Conservation (phyloP, 2,329 filamentous ascomycete species). For the Botryotinia globosa region DNA sequence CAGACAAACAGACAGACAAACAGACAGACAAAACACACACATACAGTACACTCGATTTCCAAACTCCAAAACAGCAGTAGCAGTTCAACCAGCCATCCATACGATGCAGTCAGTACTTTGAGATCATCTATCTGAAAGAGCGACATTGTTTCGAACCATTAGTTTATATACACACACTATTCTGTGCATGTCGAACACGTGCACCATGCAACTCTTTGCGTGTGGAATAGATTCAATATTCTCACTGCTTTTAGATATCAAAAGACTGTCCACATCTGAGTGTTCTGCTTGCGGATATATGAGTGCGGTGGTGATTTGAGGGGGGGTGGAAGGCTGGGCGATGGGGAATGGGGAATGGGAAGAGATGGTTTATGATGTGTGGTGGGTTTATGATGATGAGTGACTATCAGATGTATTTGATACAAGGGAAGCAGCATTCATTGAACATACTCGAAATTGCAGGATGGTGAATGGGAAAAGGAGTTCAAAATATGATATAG, state of each 20-base stretch:
- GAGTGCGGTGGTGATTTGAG: not conserved
- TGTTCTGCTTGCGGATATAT: not conserved
- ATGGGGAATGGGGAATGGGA: too few relatives aligned
- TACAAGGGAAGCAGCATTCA: not conserved
- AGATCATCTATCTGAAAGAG: too few relatives aligned
- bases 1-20: too few relatives aligned
- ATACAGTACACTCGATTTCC: rapidly evolving
- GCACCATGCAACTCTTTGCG: not conserved
- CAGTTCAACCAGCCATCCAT: too few relatives aligned
- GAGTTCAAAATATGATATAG: not conserved
- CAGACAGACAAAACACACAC: not conserved
- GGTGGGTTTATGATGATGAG: not conserved
- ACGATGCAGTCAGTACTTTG: too few relatives aligned
- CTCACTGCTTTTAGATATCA: not conserved
- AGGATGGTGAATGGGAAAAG: not conserved
- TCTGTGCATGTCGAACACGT: not conserved
- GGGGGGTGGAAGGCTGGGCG: too few relatives aligned
- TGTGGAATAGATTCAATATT: not conserved
- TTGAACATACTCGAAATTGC: not conserved
- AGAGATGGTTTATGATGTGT: not conserved
- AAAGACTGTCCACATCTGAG: not conserved
- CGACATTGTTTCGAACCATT: too few relatives aligned
- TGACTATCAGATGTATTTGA: not conserved
- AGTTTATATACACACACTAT: too few relatives aligned
- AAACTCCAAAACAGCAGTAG: too few relatives aligned